A percentile compares a stretch with the other conserved stretches of the same genome.
These are phyloP conservation scores for Syncephalastrum racemosum DNA, from an alignment of 371 early-diverging fungal genomes.

Conservation along the genomic window DNA sequence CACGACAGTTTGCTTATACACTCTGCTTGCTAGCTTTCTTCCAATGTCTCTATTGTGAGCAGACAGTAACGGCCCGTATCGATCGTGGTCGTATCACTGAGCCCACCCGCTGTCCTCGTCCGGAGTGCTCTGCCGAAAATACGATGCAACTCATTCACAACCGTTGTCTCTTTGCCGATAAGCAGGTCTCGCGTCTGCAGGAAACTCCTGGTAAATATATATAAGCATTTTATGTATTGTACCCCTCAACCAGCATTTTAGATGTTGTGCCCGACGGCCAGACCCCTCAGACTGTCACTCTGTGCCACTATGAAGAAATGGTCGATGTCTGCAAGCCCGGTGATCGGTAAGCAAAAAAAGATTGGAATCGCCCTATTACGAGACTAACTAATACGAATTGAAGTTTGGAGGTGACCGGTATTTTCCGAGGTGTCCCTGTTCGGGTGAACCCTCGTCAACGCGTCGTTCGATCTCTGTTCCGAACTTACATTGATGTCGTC, in stretches of 20 bases:
- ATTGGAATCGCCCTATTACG: not conserved
- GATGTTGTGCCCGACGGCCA: constrained; percentile 98
- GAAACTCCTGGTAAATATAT: constrained; percentile 87
- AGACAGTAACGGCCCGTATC: constrained; percentile 76
- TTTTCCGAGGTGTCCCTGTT: constrained; percentile 97
- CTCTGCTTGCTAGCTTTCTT: constrained; percentile 72
- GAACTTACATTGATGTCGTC: constrained; percentile 97
- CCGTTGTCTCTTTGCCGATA: constrained; percentile 93
- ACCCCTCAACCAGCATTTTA: constrained; percentile 18
- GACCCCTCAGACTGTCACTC: constrained; percentile 96
- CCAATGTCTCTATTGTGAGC: constrained; percentile 87
- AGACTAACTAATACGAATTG: not conserved
- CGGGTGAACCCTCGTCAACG: constrained; percentile 92
- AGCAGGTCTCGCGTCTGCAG: constrained; percentile 96
- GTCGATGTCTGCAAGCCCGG: constrained; percentile 98
- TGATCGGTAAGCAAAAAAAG: constrained; percentile 64
- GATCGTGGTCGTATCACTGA: constrained; percentile 94
- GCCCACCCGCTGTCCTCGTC: constrained; percentile 88
- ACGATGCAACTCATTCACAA: constrained; percentile 92
- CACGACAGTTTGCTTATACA: not conserved
- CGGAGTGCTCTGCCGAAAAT: constrained; percentile 77
- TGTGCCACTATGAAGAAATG: constrained; percentile 92
- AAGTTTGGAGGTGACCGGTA: constrained; percentile 90
- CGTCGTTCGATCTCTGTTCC: constrained; percentile 92
- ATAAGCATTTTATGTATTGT: not conserved